Base-by-base conservation (phyloP, 371 early-diverging fungal genomes). In the Mortierella sp. region DNA sequence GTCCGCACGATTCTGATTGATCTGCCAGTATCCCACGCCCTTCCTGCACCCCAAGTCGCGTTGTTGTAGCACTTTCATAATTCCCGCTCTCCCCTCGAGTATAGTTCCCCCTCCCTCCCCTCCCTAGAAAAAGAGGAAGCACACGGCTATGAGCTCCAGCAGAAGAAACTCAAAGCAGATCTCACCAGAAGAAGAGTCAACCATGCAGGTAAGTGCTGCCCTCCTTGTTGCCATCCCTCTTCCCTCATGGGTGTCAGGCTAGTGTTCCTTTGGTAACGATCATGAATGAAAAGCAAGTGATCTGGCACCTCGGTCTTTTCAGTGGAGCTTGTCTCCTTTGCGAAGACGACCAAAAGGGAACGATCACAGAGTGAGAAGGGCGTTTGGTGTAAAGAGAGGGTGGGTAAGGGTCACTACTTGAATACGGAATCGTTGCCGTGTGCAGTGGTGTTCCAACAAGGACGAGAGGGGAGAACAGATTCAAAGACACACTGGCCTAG, bases 91-190 rank as follows among this genome's bases (percentile, higher is more conserved):
- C 27, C 27, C 27, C 27, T 48, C 23, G 45, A 43, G 19, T 16
- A n/a, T 19, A 19, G 19, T 18, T 48, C 23, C 23, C 48, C 23
- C 23, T 5, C 28, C 30, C n/a, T 26, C 30, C 16, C 51, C 28
- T 12, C 26, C 51, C 28, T 12, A 16, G 28, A 50, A 50, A 26
- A 50, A 34, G 34, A 34, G 34, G 55, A 39, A 41, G 41, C 51
- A 62, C 10, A 48, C 30, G 47, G 54, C 14, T 21, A 73, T 73
- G 74, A 73, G 64, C 41, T 64, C 70, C 23, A 66, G 67, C 61
- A 48, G 71, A 39, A 48, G 78, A 52, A 76, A 70, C 62, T 70
- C 78, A 51, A 76, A 76, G 70, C 78, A 76, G 71, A 61, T 76
- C 66, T 62, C 70, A 6, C 51, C 67, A 21, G 70, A 69, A 18